Base-by-base conservation (phyloP, 805 yeast species). In the Wickerhamomyces rabaulensis region DNA sequence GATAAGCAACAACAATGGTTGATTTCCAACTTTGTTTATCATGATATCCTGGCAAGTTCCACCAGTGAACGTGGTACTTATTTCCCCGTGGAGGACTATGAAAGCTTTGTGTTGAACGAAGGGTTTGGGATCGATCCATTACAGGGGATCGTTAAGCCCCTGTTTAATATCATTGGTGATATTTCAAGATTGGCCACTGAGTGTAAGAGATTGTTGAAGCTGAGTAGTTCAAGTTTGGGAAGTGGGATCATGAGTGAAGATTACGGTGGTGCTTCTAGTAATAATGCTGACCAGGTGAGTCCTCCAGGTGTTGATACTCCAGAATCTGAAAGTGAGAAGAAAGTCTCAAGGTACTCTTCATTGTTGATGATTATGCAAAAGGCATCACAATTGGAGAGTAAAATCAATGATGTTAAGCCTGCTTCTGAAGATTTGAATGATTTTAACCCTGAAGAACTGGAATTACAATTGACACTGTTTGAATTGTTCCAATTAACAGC, bases 21-120 rank as follows among this genome's bases (percentile, higher is more conserved):
- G 43, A 78, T 84, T 19, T 79, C 88, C 9, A 86, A 82, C 63
- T 87, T 84, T 65, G 88, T 89, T 1, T 87, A 87, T 60, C 94
- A 87, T 61, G 95, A 87, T 60, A 74, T 87, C 27, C 69, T 84
- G 52, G 79, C 91, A 1, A 75, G 82, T 41, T 76, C 84, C 10
- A 71, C 77, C 1, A 69, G 75, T 45, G 78, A 79, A 36, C 66
- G 87, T 39, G 83, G 84, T 2, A 75, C 88, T 1, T 82, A 83
- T 53, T 85, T 87, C 60, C 75, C 83, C 0, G 66, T 79, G 20
- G 69, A 71, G 19, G 82, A 80, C 40, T 86, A 86, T 62, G 78
- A 80, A 37, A 63, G 68, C 37, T 55, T 57, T 22, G 44, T 57
- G 39, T 54, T 54, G 4, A 52, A 51, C 31, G 45, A 52, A 19